Evolutionary conservation across 768 basidiomycete species (phyloP), one percentile per base, ranked within the genome.

Genomic region (Trametes coccinea): DNA sequence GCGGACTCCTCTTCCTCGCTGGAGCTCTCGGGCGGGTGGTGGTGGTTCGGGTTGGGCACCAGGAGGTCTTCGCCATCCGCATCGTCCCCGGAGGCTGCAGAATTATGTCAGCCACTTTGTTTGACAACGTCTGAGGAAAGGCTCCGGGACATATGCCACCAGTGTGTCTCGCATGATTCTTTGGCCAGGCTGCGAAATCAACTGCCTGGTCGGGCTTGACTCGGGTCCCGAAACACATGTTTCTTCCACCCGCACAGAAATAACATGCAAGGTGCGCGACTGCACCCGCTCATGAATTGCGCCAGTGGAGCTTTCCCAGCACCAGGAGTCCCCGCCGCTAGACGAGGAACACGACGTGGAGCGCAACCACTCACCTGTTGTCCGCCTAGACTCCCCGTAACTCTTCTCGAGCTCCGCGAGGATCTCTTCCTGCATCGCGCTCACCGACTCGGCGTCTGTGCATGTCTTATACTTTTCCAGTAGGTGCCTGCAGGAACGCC

Each of bases 401-500:
- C 76, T 82, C 17, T 74, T 74, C 71, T 91, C 84, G 16, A 90
- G 79, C 65, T 94, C 87, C 3, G 81, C 75, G 53, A 94, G 85
- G 53, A 93, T 86, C 31, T 73, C 74, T 29, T 89, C 83, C 71
- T 95, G 92, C 75, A 80, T 82, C 6, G 71, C 75, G 2, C 69
- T 70, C 22, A 94, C 77, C 37, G 89, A 87, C 9, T 77, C 81
- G 0, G 88, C 78, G 0, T 82, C 83, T 2, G 70, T 74, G 69
- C 95, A 98, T 39, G 80, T 86, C 63, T 82, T 80, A 71, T 99
- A 99, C 49, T 80, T 82, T 58, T 90, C 84, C 55, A 99, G 76
- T 61, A 71, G 57, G 17, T 69, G 60, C 49, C 74, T 69, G 49
- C 39, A 16, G 51, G 51, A 43, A 40, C 33, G 37, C 34, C 16